Percentiles rank a stretch among this genome's conserved stretches.
Conservation (phyloP, 257 asterid species). For the Prunella vulgaris region DNA sequence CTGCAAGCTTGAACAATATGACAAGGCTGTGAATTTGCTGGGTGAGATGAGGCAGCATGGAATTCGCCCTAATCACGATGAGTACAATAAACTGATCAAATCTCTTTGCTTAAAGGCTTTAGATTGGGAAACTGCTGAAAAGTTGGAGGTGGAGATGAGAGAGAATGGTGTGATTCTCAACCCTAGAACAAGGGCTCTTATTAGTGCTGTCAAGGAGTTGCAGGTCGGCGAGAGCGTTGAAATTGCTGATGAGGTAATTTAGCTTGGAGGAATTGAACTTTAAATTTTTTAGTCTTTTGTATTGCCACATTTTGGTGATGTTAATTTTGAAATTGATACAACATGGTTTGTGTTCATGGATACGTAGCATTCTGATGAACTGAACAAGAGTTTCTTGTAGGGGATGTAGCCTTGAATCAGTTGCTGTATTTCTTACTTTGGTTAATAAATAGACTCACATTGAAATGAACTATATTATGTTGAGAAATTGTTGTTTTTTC, state of each 20-base stretch:
- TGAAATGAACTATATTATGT: neutral
- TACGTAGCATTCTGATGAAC: neutral
- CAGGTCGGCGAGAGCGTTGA: conserved; percentile 39
- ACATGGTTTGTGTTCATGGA: neutral
- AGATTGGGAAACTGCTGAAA: conserved; percentile 79
- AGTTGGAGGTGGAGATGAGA: conserved; percentile 61
- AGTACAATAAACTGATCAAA: conserved; percentile 74
- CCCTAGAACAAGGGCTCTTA: conserved; percentile 61
- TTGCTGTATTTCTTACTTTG: neutral
- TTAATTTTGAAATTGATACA: conserved; percentile 9
- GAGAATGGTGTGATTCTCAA: conserved; percentile 59
- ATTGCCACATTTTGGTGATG: neutral
- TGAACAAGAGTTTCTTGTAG: conserved; percentile 19
- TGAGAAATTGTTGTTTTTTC: neutral
- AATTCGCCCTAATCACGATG: conserved; percentile 57
- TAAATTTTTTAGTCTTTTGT: neutral
- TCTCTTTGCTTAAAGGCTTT: conserved; percentile 79
- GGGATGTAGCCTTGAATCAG: conserved; percentile 16
- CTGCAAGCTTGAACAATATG: conserved; percentile 79
- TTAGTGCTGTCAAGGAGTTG: conserved; percentile 77
- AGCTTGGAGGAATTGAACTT: neutral
- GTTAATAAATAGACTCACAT: conserved; percentile 19
- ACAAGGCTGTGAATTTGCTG: conserved; percentile 54
- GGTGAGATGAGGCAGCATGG: conserved; percentile 72
- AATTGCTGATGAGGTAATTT: conserved; percentile 15